Conservation (phyloP, 345 rosid genomes). For the Salix viminalis region DNA sequence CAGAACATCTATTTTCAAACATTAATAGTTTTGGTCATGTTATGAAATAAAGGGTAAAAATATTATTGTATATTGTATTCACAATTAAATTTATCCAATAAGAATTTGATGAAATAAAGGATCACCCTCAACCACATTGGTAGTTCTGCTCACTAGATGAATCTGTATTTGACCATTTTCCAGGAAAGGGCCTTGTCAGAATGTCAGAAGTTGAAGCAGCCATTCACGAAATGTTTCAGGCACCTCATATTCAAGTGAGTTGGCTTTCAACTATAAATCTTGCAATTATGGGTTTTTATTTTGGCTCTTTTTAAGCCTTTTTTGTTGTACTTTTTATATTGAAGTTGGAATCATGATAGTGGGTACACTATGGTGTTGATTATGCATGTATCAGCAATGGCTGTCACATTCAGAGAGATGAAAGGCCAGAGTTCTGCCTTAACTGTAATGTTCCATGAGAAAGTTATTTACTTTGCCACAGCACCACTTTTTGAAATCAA, state of each 20-base stretch:
- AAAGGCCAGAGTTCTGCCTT: not conserved
- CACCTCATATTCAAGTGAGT: constrained; percentile 94
- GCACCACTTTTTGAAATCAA: too few relatives aligned
- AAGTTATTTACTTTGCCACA: not conserved
- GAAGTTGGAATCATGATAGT: not conserved
- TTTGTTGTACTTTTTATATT: not conserved
- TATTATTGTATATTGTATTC: too few relatives aligned
- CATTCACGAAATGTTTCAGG: constrained; percentile 94
- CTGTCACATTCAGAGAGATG: not conserved
- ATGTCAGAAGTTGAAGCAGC: constrained; percentile 88
- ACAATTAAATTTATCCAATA: too few relatives aligned
- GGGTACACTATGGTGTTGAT: not conserved
- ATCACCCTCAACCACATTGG: not conserved
- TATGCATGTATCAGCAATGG: not conserved
- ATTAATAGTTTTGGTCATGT: too few relatives aligned
- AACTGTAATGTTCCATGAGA: not conserved
- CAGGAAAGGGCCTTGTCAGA: constrained; percentile 60
- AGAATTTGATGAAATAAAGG: too few relatives aligned
- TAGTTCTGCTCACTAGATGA: constrained; percentile 7
- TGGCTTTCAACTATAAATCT: constrained; percentile 4
- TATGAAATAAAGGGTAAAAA: too few relatives aligned
- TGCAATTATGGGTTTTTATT: not conserved
- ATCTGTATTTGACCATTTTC: constrained; percentile 10
- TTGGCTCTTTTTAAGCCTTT: not conserved
- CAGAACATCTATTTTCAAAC: too few relatives aligned